These are phyloP conservation scores for Geotrichum siamense DNA, from an alignment of 1,139 yeast species.

Conservation along the genomic window DNA sequence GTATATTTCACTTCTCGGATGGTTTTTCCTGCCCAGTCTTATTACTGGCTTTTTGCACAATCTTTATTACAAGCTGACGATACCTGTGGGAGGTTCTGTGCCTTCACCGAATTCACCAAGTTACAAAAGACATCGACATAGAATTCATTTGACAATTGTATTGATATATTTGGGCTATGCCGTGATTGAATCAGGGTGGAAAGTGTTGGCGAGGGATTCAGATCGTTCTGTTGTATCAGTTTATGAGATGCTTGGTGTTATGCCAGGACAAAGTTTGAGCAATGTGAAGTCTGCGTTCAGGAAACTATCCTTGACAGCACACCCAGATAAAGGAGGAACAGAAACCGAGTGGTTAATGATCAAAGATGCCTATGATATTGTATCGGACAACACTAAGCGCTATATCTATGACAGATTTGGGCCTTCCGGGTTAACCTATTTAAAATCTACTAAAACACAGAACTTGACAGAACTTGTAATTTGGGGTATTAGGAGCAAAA, in stretches of 20 bases:
- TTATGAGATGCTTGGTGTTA: conserved; percentile 22
- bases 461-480: conserved; percentile 11
- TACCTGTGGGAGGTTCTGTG: conserved; percentile 16
- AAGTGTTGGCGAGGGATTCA: conserved; percentile 13
- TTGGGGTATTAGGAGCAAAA: conserved; percentile 20
- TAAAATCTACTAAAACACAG: conserved; percentile 14
- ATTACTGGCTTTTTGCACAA: conserved; percentile 20
- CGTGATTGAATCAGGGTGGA: conserved; percentile 17
- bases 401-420: conserved; percentile 36
- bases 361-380: conserved; percentile 29
- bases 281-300: conserved; percentile 25
- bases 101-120: conserved; percentile 18
- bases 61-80: conserved; percentile 19
- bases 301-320: conserved; percentile 26
- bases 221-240: conserved; percentile 13
- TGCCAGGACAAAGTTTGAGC: conserved; percentile 17
- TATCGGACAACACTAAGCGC: conserved; percentile 25
- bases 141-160: conserved; percentile 11
- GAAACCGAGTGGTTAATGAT: conserved; percentile 26
- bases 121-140: conserved; percentile 11
- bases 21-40: conserved; percentile 25
- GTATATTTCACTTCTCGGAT: conserved; percentile 21
- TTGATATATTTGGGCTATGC: conserved; percentile 13
- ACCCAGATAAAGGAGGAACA: conserved; percentile 33
- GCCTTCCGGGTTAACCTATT: background rate